Base-by-base conservation (phyloP, 305 asterid species). In the Fraxinus sp. region DNA sequence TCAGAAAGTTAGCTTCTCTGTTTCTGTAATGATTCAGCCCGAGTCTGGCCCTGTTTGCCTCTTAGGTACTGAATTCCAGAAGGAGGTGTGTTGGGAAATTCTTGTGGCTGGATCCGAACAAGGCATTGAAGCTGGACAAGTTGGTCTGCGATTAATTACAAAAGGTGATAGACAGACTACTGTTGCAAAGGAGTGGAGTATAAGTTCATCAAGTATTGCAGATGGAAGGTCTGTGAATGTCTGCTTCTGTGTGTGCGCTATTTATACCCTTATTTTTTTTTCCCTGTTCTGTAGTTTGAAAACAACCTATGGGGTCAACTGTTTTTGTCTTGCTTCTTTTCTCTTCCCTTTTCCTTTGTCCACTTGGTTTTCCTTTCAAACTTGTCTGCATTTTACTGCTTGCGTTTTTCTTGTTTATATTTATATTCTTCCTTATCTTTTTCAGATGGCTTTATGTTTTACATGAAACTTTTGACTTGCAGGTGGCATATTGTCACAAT, bases 81-180 rank as follows among this genome's bases (percentile, higher is more conserved):
- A 92, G 84, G 89, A 86, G 75, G 88, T 90, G 75, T 97, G 99
- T 85, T 94, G 98, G 97, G 99, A 97, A 85, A 91, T 97, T 88
- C 93, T 97, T 57, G 98, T 97, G 84, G 99, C 98, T 80, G 99
- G 99, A 82, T 90, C 98, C 14, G 99, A 97, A 85, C 99, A 97
- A 89, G 99, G 99, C 59, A 95, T 97, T 83, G 99, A 97, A 87
- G 96, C 99, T 85, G 98, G 98, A 66, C 99, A 97, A 91, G 97
- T 97, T 83, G 99, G 98, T 80, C 90, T 97, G 52, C 93, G 98
- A 75, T 82, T 95, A 78, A 95, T 97, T 77, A 93, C 95, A 8
- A 97, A 95, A 88, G 97, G 97, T 83, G 99, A 97, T 85, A 93
- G 97, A 83, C 98, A 95, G 88, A 89, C 92, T 81, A 90, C 92